Evolutionary conservation across 495 filamentous ascomycete genomes (phyloP).

Genomic region (Neurospora sp.): DNA sequence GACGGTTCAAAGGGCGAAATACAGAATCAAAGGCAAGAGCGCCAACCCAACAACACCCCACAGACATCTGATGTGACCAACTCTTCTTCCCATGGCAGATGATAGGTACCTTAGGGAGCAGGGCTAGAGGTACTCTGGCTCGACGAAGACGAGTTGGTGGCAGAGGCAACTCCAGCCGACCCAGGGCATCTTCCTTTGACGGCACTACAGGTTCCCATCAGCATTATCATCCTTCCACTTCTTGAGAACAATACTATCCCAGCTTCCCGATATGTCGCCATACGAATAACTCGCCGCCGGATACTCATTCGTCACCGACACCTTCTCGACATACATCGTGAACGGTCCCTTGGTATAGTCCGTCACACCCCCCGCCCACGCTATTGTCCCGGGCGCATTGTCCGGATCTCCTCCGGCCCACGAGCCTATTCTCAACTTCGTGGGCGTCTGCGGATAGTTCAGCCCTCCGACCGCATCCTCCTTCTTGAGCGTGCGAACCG

Average conservation of each 20-base stretch:
- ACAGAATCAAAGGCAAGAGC: not conserved
- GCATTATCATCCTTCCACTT: not conserved
- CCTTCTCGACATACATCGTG: slow-evolving; percentile 67
- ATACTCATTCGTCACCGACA: slow-evolving; percentile 54
- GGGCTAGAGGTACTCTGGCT: not conserved
- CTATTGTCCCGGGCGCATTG: slow-evolving; percentile 64
- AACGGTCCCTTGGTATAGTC: slow-evolving; percentile 66
- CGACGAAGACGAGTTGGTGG: not conserved
- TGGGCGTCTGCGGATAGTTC: slow-evolving; percentile 80
- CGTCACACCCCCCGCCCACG: slow-evolving; percentile 73
- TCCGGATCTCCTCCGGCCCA: slow-evolving; percentile 70
- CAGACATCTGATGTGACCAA: not conserved
- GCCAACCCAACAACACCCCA: not conserved
- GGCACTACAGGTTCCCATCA: not conserved
- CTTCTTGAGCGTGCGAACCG: slow-evolving; percentile 58
- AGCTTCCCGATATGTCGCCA: slow-evolving; percentile 53
- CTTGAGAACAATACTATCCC: slow-evolving; percentile 47
- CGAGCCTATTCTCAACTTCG: slow-evolving; percentile 66
- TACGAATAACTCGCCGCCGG: slow-evolving; percentile 70
- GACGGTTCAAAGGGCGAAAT: not conserved
- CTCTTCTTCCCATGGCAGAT: not conserved
- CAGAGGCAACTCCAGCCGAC: not conserved
- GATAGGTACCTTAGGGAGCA: not conserved
- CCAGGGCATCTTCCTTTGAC: not conserved
- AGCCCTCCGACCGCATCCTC: slow-evolving; percentile 44